These are phyloP conservation scores for Agrocybe pediades DNA, from an alignment of 768 basidiomycete species.

Conservation along the genomic window DNA sequence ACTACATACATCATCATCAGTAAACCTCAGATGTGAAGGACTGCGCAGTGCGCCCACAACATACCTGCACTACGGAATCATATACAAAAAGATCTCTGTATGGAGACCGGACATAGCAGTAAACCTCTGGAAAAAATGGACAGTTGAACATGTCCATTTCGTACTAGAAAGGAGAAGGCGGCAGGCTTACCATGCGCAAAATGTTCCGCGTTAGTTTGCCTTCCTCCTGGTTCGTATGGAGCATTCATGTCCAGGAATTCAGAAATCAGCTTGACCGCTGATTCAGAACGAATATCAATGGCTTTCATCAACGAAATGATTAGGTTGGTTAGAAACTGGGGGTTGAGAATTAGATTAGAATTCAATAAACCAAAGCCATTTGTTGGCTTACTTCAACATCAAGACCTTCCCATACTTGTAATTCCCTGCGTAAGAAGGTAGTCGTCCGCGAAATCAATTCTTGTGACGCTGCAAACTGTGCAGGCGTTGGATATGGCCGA, in stretches of 20 bases:
- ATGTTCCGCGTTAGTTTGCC: constrained; percentile 81
- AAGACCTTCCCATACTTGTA: constrained; percentile 85
- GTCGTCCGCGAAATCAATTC: constrained; percentile 78
- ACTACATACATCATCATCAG: constrained; percentile 40
- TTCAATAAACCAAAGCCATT: constrained; percentile 7
- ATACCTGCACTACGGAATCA: constrained; percentile 80
- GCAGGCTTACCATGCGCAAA: constrained; percentile 80
- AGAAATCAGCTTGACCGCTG: constrained; percentile 79
- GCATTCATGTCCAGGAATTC: constrained; percentile 87
- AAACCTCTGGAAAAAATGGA: constrained; percentile 62
- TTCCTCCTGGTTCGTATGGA: constrained; percentile 54
- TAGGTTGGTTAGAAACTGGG: constrained; percentile 88
- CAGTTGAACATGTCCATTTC: background rate
- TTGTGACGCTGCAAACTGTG: constrained; percentile 78
- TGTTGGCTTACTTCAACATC: constrained; percentile 74
- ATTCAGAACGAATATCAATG: constrained; percentile 89
- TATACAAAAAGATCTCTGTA: constrained; percentile 83
- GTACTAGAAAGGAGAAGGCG: constrained; percentile 21
- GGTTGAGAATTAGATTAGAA: constrained; percentile 12
- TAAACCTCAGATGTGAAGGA: background rate
- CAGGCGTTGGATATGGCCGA: constrained; percentile 86
- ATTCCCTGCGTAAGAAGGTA: constrained; percentile 79
- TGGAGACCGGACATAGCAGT: constrained; percentile 86
- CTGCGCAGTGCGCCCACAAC: constrained; percentile 9
- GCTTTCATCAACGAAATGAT: constrained; percentile 89